Percentiles rank a stretch among this genome's conserved stretches.
phyloP scores from a whole-genome alignment of 2,329 filamentous ascomycete species.

The Zasmidium citrigriseum region DNA sequence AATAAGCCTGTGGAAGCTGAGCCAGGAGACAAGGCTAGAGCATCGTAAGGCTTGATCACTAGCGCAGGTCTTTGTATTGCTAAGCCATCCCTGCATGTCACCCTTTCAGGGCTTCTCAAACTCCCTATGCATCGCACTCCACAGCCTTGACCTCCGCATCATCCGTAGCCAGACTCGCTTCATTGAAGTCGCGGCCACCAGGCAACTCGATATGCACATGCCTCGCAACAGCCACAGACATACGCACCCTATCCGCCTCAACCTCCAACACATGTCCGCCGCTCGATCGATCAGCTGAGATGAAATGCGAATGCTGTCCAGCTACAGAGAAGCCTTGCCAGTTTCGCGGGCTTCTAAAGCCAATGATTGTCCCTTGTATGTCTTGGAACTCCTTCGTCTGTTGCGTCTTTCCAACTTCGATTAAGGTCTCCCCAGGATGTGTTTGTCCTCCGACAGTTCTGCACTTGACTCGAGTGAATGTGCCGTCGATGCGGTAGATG shows the following conservation, averaged over 20 bases:
- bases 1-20: too few species aligned
- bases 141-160: constrained; percentile 38
- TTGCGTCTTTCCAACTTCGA: constrained; percentile 43
- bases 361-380: constrained; percentile 44
- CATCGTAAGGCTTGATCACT: too few species aligned
- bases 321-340: constrained; percentile 45
- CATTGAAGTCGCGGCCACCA: constrained; percentile 41
- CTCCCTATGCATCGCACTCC: constrained; percentile 28
- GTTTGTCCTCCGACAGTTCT: constrained; percentile 35
- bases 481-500: constrained; percentile 35
- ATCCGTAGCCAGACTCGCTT: constrained; percentile 35
- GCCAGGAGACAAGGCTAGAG: too few species aligned
- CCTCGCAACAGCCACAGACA: constrained; percentile 37
- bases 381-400: constrained; percentile 39
- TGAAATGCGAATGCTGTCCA: constrained; percentile 46
- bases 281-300: constrained; percentile 36
- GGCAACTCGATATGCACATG: constrained; percentile 44
- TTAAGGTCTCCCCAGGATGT: constrained; percentile 33
- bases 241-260: constrained; percentile 30
- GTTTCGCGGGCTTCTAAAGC: constrained; percentile 44
- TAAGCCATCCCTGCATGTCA: too few species aligned
- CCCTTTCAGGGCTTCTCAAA: too few species aligned
- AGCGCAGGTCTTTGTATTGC: too few species aligned
- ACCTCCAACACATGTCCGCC: constrained; percentile 47
- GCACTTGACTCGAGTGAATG: constrained; percentile 34